phyloP scores from a whole-genome alignment of 176 grass and related monocot genomes.

The Aegilops tauschii region DNA sequence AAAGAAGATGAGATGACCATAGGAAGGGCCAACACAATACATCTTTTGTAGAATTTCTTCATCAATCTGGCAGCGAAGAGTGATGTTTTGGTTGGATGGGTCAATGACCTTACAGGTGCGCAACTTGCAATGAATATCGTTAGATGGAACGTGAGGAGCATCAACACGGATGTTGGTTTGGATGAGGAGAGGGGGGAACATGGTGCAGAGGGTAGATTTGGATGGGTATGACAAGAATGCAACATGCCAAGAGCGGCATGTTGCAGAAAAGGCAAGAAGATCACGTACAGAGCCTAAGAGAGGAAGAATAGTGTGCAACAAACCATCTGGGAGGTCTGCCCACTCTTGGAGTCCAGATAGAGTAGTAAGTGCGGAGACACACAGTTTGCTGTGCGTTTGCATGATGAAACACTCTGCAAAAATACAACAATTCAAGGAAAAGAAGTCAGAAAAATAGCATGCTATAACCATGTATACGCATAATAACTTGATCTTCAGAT shows the following conservation, averaged over 20 bases:
- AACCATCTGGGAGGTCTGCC: background rate
- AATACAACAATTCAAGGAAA: background rate
- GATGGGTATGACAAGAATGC: constrained; percentile 17
- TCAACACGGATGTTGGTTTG: background rate
- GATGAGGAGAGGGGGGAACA: constrained; percentile 35
- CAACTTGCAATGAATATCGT: background rate
- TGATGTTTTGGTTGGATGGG: background rate
- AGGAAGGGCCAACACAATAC: constrained; percentile 32
- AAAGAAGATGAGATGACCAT: constrained; percentile 44
- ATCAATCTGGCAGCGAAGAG: background rate
- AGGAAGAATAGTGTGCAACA: background rate
- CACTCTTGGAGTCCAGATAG: background rate
- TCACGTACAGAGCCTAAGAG: background rate
- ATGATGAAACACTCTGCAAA: constrained; percentile 20
- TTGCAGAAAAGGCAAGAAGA: constrained; percentile 27
- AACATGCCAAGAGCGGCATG: constrained; percentile 38
- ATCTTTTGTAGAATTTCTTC: constrained; percentile 7
- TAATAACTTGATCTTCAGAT: background rate
- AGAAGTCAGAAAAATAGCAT: background rate
- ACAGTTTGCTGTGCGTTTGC: constrained; percentile 20
- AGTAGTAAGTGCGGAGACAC: background rate
- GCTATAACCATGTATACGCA: background rate
- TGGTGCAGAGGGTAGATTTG: background rate
- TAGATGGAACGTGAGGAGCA: background rate
- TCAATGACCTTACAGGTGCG: constrained; percentile 26